These are phyloP conservation scores for Trichocomaceae sp. DNA, from an alignment of 2,329 filamentous ascomycete genomes.

Conservation along the genomic window DNA sequence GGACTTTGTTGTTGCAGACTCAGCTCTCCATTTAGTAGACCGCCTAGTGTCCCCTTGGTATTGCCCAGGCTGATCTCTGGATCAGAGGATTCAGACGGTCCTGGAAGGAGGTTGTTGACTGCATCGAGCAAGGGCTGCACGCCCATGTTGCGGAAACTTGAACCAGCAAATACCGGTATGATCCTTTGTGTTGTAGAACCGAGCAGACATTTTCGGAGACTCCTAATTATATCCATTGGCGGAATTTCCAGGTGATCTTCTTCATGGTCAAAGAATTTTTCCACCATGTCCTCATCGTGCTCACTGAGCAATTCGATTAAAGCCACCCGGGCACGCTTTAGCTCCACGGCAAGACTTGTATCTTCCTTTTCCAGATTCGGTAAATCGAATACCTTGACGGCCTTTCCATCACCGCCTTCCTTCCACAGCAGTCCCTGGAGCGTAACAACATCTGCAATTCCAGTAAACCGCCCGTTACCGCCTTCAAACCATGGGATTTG, in stretches of 20 bases:
- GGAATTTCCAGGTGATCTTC: slow-evolving; percentile 65
- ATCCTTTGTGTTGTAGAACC: slow-evolving; percentile 57
- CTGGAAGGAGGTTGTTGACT: slow-evolving; percentile 79
- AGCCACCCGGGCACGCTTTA: slow-evolving; percentile 67
- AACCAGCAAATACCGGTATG: slow-evolving; percentile 82
- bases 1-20: slow-evolving; percentile 30
- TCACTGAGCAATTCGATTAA: slow-evolving; percentile 82
- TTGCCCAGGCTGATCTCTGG: slow-evolving; percentile 65
- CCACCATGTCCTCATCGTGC: slow-evolving; percentile 78
- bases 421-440: slow-evolving; percentile 70
- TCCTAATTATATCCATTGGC: slow-evolving; percentile 59
- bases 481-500: slow-evolving; percentile 90
- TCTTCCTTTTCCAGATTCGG: slow-evolving; percentile 48
- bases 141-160: slow-evolving; percentile 88
- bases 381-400: slow-evolving; percentile 51
- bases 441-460: slow-evolving; percentile 76
- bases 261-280: slow-evolving; percentile 71
- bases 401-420: slow-evolving; percentile 58
- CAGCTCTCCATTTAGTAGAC: slow-evolving; percentile 43
- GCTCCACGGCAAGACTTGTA: slow-evolving; percentile 53
- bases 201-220: slow-evolving; percentile 66
- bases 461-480: slow-evolving; percentile 66
- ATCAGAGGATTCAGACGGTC: slow-evolving; percentile 71
- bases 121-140: slow-evolving; percentile 88
- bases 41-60: slow-evolving; percentile 49